These are phyloP conservation scores for Yamadazyma buinensis DNA, from an alignment of 1,139 yeast species.

Conservation along the genomic window DNA sequence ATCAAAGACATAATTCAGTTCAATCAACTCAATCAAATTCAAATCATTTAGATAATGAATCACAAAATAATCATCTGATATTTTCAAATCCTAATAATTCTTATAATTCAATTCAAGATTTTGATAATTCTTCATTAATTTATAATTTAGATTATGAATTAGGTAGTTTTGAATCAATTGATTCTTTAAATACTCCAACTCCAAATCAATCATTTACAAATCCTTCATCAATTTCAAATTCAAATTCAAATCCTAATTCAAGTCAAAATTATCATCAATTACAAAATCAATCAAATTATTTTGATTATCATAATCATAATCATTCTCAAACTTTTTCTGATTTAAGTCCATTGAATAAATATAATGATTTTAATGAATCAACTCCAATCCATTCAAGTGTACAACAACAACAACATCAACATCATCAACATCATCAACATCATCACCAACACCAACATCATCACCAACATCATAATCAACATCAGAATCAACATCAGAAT, in stretches of 20 bases:
- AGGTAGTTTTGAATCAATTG: slow-evolving; percentile 27
- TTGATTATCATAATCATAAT: slow-evolving; percentile 17
- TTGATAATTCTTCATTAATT: slow-evolving; percentile 16
- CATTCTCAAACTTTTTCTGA: slow-evolving; percentile 7
- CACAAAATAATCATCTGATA: slow-evolving; percentile 6
- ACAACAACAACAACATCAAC: neutral
- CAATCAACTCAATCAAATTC: slow-evolving; percentile 15
- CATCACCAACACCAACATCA: neutral
- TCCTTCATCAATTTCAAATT: neutral
- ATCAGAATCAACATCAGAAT: neutral
- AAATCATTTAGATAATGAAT: slow-evolving; percentile 8
- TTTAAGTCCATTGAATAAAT: slow-evolving; percentile 3
- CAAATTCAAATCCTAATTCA: slow-evolving; percentile 7
- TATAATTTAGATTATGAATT: slow-evolving; percentile 26
- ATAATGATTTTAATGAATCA: slow-evolving; percentile 1
- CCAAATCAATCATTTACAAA: slow-evolving; percentile 4
- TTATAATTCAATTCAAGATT: slow-evolving; percentile 12
- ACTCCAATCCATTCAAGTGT: neutral
- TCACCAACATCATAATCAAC: too few relatives aligned
- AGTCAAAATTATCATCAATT: slow-evolving; percentile 7
- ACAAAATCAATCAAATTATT: slow-evolving; percentile 14
- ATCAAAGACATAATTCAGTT: slow-evolving; percentile 15
- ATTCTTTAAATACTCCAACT: slow-evolving; percentile 13
- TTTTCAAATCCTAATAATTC: slow-evolving; percentile 10
- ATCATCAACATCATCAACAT: neutral